Percentiles rank a stretch among this genome's conserved stretches.
These are phyloP conservation scores for Yarrowia osloensis DNA, from an alignment of 805 yeast species.

Conservation along the genomic window DNA sequence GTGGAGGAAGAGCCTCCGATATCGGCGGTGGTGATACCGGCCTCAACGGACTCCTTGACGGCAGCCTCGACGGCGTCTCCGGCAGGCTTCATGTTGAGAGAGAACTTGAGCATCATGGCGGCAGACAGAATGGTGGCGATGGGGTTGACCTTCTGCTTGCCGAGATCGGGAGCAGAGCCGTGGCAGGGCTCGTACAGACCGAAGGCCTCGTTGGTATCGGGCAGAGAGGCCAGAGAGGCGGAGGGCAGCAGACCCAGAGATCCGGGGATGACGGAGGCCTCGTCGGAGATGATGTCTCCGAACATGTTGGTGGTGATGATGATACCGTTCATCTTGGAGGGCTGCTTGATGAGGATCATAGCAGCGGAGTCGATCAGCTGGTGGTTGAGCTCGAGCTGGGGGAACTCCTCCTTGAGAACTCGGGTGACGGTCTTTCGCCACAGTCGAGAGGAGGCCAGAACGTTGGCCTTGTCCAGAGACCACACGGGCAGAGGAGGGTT, in stretches of 20 bases:
- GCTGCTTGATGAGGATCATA: conserved; percentile 91
- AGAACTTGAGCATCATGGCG: conserved; percentile 95
- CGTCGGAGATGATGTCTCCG: conserved; percentile 97
- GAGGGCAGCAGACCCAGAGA: conserved; percentile 94
- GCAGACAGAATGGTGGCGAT: conserved; percentile 92
- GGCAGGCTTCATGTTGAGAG: conserved; percentile 78
- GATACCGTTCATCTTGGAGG: conserved; percentile 88
- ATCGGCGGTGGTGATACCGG: conserved; percentile 89
- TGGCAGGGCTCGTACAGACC: conserved; percentile 98
- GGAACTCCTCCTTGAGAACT: conserved; percentile 85
- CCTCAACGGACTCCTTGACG: conserved; percentile 76
- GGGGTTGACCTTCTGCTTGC: conserved; percentile 87
- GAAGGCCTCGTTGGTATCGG: conserved; percentile 90
- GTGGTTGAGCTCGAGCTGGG: conserved; percentile 81
- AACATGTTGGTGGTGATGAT: conserved; percentile 94
- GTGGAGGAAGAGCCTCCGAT: conserved; percentile 84
- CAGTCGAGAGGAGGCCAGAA: conserved; percentile 89
- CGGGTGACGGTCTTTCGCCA: conserved; percentile 94
- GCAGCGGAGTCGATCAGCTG: conserved; percentile 99
- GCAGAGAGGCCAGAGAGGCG: conserved; percentile 94
- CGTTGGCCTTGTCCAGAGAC: conserved; percentile 97
- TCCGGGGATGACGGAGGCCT: conserved; percentile 97
- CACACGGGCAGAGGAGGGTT: conserved; percentile 93
- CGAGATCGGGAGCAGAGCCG: conserved; percentile 96
- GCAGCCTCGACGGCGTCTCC: conserved; percentile 89